Base-by-base conservation (phyloP, 2,329 filamentous ascomycete genomes). In the Hypocrella siamensis region DNA sequence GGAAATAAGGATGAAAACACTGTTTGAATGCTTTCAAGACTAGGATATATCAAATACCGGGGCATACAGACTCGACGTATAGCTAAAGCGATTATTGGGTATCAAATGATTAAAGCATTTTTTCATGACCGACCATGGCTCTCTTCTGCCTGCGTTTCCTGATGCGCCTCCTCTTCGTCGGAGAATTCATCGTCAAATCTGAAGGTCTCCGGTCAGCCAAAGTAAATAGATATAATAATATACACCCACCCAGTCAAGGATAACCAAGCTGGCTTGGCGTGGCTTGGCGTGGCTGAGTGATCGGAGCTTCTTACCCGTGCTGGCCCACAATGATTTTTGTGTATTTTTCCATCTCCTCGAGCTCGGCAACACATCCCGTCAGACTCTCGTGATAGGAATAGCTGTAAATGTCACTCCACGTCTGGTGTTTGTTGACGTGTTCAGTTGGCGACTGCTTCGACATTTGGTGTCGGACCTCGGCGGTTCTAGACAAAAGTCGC, bases 321-420 rank as follows among this genome's bases (percentile, higher is more conserved):
- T 73, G 67, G 11, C 70, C 69, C 21, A 67, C 61, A 39, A 74
- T 68, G 29, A 63, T 58, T 46, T 71, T 74, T 3, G 66, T 70
- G 36, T 63, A 71, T 37, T 55, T 62, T 42, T 71, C 63, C 29
- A 75, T 46, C 35, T 64, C 57, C 40, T 68, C 61, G 3, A 73
- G 44, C 39, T 73, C 62, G 31, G 61, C 58, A 5, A 69, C 60
- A 46, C 70, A 69, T 4, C 63, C 61, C 6, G 64, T 68, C 29
- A 68, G 48, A 37, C 61, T 66, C 40, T 68, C 60, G 35, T 61
- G 63, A 42, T 67, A 67, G 2, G 59, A 63, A 46, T 63, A 68
- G 35, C 61, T 64, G 43, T 74, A 71, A 35, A 73, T 67, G 42
- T 71, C 63, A 21, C 59, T 60, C 65, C 67, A 70, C 35, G 63